Percentiles rank a stretch among this genome's conserved stretches.
phyloP scores from a whole-genome alignment of 2,329 filamentous ascomycete genomes.

The Alternaria triticina region DNA sequence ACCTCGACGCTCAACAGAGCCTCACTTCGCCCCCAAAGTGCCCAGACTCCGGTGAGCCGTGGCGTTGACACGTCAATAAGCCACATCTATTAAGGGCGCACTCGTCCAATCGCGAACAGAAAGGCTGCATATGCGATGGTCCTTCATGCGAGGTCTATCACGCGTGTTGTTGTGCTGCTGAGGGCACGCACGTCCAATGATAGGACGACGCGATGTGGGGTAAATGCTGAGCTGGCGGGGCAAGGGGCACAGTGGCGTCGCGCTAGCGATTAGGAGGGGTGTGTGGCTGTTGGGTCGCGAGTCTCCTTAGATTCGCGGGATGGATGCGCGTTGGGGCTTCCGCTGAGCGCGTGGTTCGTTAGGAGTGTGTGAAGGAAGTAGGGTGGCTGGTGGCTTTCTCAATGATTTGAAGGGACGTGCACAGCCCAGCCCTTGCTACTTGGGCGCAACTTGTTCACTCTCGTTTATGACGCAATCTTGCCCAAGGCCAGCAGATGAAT shows the following conservation, averaged over 20 bases:
- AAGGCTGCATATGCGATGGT: not conserved
- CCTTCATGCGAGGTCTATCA: not conserved
- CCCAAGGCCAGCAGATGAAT: no score
- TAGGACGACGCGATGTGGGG: not conserved
- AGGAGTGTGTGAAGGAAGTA: no score
- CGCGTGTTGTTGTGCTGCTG: not conserved
- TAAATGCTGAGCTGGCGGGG: not conserved
- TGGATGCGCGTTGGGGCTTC: accelerated
- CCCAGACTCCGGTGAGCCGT: not conserved
- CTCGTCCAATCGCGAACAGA: not conserved
- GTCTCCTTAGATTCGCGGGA: accelerated
- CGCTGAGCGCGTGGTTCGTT: no score
- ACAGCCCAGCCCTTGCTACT: no score
- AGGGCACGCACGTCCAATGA: not conserved
- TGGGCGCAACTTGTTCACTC: no score
- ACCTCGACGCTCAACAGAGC: not conserved
- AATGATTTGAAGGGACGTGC: no score
- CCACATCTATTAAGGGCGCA: not conserved
- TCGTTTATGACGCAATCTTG: no score
- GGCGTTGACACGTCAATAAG: not conserved
- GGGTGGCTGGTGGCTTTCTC: no score
- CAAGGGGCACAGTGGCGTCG: slow-evolving; percentile 3
- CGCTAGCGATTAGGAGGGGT: not conserved
- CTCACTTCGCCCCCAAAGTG: not conserved
- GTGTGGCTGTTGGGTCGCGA: not conserved